Base-by-base conservation (phyloP, 192 early-diverging fungal genomes). In the Rhizophagus sp. region DNA sequence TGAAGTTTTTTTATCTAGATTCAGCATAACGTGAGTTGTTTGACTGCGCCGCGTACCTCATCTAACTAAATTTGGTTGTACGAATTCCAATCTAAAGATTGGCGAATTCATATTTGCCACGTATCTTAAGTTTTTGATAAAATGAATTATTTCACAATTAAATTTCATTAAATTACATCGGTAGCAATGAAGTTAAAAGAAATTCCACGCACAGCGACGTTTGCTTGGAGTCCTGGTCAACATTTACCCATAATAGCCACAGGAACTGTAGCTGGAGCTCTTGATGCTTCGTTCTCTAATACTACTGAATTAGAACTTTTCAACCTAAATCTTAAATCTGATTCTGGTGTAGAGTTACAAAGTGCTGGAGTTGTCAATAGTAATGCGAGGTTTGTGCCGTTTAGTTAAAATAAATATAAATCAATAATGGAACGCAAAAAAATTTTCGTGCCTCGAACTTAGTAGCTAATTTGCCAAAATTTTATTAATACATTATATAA, bases 211-310 rank as follows among this genome's bases (percentile, higher is more conserved):
- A 97, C 96, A 25, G 94, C 96, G 8, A 95, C 94, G 13, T 88
- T 95, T 68, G 94, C 95, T 19, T 98, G 98, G 98, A 92, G 91
- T 22, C 93, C 93, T 17, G 88, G 88, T 62, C 92, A 95, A 80
- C 88, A 92, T 41, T 79, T 89, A 41, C 85, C 93, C 34, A 87
- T 97, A 50, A 87, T 99, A 71, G 98, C 97, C 4, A 87, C 91
- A 5, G 98, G 96, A 70, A 97, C 98, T 13, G 96, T 96, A 25
- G 95, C 98, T 4, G 98, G 98, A 5, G 98, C 98, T 27, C 89
- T 99, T 74, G 98, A 99, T 87, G 96, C 96, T 50, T 93, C 94
- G 19, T 99, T 99, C 83, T 95, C 92, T 71, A 96, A 95, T 80
- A 89, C 90, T 22, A 92, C 97, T 8, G 90, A 92, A 82, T 89